Evolutionary conservation across 352 stramenopile species (phyloP).

Genomic region (Pythium folliculosum): DNA sequence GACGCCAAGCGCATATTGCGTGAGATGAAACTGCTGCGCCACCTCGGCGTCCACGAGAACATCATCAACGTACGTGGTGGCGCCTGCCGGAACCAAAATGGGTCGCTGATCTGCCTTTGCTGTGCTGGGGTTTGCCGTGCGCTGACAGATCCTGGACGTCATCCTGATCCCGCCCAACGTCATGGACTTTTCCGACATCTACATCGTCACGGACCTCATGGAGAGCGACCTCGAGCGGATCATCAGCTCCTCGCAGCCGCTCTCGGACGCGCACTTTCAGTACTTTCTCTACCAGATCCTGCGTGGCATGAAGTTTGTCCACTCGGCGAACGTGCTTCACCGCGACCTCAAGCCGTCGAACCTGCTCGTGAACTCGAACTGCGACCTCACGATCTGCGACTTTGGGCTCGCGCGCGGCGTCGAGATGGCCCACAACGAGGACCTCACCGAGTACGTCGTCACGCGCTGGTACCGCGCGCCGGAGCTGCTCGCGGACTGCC

Average conservation of each 20-base stretch:
- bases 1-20: slow-evolving; percentile 93
- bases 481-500: slow-evolving; percentile 93
- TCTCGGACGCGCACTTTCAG: slow-evolving; percentile 52
- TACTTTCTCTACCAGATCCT: slow-evolving; percentile 73
- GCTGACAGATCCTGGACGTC: slow-evolving; percentile 85
- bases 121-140: no score
- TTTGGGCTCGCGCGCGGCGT: slow-evolving; percentile 88
- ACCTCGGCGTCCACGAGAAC: slow-evolving; percentile 91
- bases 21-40: slow-evolving; percentile 92
- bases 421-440: slow-evolving; percentile 54
- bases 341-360: slow-evolving; percentile 98
- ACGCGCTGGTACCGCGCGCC: slow-evolving; percentile 96
- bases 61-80: slow-evolving; percentile 76
- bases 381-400: slow-evolving; percentile 91
- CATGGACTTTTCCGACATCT: slow-evolving; percentile 89
- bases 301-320: slow-evolving; percentile 92
- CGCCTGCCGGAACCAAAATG: background rate
- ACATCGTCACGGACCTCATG: slow-evolving; percentile 69
- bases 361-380: slow-evolving; percentile 95
- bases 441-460: slow-evolving; percentile 89
- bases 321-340: slow-evolving; percentile 94
- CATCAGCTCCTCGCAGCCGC: slow-evolving; percentile 47
- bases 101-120: background rate
- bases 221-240: slow-evolving; percentile 70
- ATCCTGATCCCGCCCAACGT: slow-evolving; percentile 80